phyloP scores from a whole-genome alignment of 2,329 filamentous ascomycete species.

The Colletotrichum australisinense region DNA sequence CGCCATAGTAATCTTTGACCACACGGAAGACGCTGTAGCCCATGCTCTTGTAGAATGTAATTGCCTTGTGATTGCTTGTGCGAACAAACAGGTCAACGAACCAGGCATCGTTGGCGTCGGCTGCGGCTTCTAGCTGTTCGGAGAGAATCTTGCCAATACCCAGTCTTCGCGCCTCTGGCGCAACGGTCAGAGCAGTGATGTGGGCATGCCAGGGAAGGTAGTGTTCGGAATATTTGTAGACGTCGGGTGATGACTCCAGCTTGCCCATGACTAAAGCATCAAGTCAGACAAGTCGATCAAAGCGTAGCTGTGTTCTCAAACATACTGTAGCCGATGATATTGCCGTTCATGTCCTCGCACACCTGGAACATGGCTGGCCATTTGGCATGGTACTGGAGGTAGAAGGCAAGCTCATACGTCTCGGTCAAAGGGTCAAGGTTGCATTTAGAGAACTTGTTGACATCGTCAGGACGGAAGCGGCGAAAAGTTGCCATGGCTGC shows the following conservation, averaged over 20 bases:
- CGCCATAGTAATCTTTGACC: constrained; percentile 93
- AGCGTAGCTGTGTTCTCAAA: constrained; percentile 36
- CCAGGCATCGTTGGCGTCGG: constrained; percentile 86
- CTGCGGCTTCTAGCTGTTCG: constrained; percentile 82
- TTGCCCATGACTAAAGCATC: constrained; percentile 87
- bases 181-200: constrained; percentile 94
- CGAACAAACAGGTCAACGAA: constrained; percentile 97
- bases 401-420: constrained; percentile 96
- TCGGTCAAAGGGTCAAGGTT: constrained; percentile 98
- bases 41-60: constrained; percentile 89
- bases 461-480: constrained; percentile 84
- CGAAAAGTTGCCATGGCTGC: constrained; percentile 82
- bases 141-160: constrained; percentile 89
- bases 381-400: constrained; percentile 93
- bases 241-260: constrained; percentile 85
- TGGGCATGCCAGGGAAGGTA: constrained; percentile 99
- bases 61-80: constrained; percentile 87
- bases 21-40: constrained; percentile 92
- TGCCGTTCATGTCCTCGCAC: constrained; percentile 86
- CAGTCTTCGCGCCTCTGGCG: constrained; percentile 84
- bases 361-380: constrained; percentile 97
- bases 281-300: constrained; percentile 40
- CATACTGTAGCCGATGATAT: constrained; percentile 94
- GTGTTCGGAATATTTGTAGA: constrained; percentile 81
- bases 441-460: constrained; percentile 91